These are phyloP conservation scores for Pseudogymnoascus sp. DNA, from an alignment of 2,329 filamentous ascomycete species.

Conservation along the genomic window DNA sequence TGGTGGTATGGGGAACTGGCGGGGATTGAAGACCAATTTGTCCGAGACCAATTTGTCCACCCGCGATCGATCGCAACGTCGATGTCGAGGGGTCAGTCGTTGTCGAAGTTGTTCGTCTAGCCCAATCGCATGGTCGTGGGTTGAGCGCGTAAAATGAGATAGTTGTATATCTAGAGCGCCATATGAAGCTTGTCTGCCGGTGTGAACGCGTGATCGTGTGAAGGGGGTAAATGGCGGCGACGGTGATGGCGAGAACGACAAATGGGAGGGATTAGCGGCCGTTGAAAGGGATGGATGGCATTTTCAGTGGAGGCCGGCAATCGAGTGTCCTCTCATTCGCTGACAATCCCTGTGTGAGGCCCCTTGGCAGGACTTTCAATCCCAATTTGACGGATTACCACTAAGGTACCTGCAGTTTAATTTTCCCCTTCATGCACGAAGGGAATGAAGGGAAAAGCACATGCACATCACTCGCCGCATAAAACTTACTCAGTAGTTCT, in stretches of 20 bases:
- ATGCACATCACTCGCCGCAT: background rate
- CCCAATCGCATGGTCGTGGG: background rate
- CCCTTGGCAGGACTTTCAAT: constrained; percentile 1
- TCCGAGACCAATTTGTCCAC: background rate
- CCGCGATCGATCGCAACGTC: background rate
- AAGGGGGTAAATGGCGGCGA: background rate
- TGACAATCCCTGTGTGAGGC: background rate
- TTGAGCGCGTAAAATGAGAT: background rate
- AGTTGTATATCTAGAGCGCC: background rate
- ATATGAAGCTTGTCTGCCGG: background rate
- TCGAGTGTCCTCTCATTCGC: background rate
- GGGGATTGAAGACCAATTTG: background rate
- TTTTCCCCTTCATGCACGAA: constrained; percentile 3
- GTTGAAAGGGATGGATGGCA: constrained; percentile 3
- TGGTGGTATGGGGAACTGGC: background rate
- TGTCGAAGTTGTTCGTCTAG: background rate
- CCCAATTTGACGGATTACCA: background rate
- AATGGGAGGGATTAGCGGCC: constrained; percentile 1
- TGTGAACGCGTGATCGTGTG: constrained; percentile 1
- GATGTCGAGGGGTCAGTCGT: background rate
- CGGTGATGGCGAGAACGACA: background rate
- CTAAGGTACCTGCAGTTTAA: background rate
- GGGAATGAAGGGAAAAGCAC: background rate
- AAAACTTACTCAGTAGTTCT: background rate
- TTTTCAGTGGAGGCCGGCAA: constrained; percentile 7